Percentiles rank a stretch among this genome's conserved stretches.
These are phyloP conservation scores for Neurospora sp. DNA, from an alignment of 495 filamentous ascomycete species.

Conservation along the genomic window DNA sequence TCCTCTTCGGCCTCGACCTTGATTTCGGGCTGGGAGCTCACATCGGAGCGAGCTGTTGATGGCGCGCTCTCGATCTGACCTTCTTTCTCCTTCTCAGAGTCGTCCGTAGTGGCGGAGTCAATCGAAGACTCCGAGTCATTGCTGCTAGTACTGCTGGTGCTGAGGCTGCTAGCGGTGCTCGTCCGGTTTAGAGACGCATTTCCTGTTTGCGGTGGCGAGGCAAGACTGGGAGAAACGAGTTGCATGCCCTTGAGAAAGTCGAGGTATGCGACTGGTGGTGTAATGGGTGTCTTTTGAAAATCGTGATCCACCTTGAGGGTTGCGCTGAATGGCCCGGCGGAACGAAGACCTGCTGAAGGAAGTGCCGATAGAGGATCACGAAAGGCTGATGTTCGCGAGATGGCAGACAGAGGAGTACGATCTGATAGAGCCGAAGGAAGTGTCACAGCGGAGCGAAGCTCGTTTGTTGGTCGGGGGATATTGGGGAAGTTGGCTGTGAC, in stretches of 20 bases:
- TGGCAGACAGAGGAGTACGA: conserved; percentile 22
- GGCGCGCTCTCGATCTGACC: conserved; percentile 35
- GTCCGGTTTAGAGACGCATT: conserved; percentile 25
- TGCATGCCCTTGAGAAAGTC: conserved; percentile 73
- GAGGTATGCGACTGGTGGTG: conserved; percentile 81
- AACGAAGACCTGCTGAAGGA: conserved; percentile 26
- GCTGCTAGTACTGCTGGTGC: conserved; percentile 19
- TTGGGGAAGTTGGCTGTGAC: conserved; percentile 69
- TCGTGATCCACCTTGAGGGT: conserved; percentile 23
- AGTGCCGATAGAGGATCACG: conserved; percentile 22
- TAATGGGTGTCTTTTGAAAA: conserved; percentile 66
- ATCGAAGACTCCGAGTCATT: conserved; percentile 12
- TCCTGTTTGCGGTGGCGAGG: conserved; percentile 38
- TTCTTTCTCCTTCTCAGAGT: conserved; percentile 26
- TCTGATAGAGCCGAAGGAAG: conserved; percentile 22
- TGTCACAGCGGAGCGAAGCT: conserved; percentile 38
- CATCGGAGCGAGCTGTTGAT: conserved; percentile 45
- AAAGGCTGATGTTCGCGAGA: conserved; percentile 24
- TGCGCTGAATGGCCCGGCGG: conserved; percentile 23
- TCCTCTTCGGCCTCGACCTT: conserved; percentile 26
- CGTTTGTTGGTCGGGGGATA: conserved; percentile 49
- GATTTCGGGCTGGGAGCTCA: conserved; percentile 44
- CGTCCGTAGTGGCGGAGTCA: conserved; percentile 16
- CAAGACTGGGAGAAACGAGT: conserved; percentile 47
- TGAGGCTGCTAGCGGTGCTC: conserved; percentile 23